Conservation (phyloP, 1,284 basidiomycete species). For the Cryptococcus hybrid region DNA sequence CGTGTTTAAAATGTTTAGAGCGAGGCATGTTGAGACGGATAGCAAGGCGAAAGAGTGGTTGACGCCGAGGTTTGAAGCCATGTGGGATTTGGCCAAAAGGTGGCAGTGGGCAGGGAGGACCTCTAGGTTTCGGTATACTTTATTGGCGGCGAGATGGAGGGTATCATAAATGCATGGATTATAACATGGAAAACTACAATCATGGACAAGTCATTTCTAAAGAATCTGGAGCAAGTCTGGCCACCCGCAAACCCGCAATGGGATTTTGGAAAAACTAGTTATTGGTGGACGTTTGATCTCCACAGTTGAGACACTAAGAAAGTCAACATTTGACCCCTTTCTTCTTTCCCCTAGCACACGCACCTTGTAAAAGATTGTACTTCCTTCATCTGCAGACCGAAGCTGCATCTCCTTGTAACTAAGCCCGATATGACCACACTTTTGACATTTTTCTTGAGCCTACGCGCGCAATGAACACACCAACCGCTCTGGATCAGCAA, state of each 20-base stretch:
- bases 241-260: no score
- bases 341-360: slow-evolving; percentile 10
- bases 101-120: slow-evolving; percentile 49
- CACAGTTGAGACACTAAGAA: slow-evolving; percentile 48
- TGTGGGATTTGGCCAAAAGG: slow-evolving; percentile 92
- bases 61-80: slow-evolving; percentile 75
- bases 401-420: slow-evolving; percentile 58
- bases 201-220: no score
- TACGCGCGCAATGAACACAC: slow-evolving; percentile 37
- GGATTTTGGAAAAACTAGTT: slow-evolving; percentile 31
- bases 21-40: slow-evolving; percentile 83
- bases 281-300: slow-evolving; percentile 50
- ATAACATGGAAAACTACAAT: no score
- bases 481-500: no score
- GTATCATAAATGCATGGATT: no score
- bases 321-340: background rate
- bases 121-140: slow-evolving; percentile 13
- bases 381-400: slow-evolving; percentile 85
- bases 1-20: slow-evolving; percentile 75
- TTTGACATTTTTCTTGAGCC: slow-evolving; percentile 90
- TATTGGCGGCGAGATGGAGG: no score
- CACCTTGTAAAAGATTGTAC: slow-evolving; percentile 63
- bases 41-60: slow-evolving; percentile 77
- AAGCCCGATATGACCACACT: slow-evolving; percentile 71
- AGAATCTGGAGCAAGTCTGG: no score